Conservation (phyloP, 768 basidiomycete genomes). For the Lenzites betulinus region DNA sequence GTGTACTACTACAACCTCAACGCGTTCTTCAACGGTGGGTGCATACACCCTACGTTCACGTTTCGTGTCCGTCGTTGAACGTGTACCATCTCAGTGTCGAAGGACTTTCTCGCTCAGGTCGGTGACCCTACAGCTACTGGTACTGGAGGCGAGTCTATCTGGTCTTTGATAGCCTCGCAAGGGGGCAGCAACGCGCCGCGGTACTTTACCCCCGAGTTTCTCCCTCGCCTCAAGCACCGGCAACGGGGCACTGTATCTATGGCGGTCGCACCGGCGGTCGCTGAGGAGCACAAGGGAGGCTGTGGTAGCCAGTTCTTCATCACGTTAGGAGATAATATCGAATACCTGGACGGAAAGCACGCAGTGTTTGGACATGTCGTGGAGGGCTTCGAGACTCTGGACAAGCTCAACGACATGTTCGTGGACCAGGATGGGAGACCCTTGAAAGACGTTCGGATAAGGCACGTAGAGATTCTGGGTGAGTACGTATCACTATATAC, state of each 20-base stretch:
- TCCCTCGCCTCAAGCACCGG: constrained; percentile 81
- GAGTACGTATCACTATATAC: constrained; percentile 25
- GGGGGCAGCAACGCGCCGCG: constrained; percentile 49
- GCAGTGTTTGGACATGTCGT: constrained; percentile 96
- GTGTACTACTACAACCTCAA: constrained; percentile 96
- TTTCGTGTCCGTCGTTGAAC: neutral
- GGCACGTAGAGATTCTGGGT: constrained; percentile 97
- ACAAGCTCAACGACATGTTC: constrained; percentile 91
- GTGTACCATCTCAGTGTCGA: constrained; percentile 66
- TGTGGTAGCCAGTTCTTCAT: constrained; percentile 98
- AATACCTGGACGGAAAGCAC: constrained; percentile 91
- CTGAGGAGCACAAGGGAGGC: constrained; percentile 60
- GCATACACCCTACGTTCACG: neutral
- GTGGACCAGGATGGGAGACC: constrained; percentile 88
- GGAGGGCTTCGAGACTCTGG: constrained; percentile 89
- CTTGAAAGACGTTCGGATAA: constrained; percentile 90
- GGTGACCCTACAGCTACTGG: constrained; percentile 98
- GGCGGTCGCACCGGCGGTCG: constrained; percentile 88
- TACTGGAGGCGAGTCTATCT: constrained; percentile 89
- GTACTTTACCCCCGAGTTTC: constrained; percentile 86
- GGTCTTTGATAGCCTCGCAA: constrained; percentile 69
- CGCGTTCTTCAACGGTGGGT: constrained; percentile 96
- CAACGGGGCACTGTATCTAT: constrained; percentile 91
- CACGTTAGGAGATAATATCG: constrained; percentile 86
- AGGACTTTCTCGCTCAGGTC: constrained; percentile 93